Conservation (phyloP, 2,329 filamentous ascomycete species). For the Tolypocladium tundrense region DNA sequence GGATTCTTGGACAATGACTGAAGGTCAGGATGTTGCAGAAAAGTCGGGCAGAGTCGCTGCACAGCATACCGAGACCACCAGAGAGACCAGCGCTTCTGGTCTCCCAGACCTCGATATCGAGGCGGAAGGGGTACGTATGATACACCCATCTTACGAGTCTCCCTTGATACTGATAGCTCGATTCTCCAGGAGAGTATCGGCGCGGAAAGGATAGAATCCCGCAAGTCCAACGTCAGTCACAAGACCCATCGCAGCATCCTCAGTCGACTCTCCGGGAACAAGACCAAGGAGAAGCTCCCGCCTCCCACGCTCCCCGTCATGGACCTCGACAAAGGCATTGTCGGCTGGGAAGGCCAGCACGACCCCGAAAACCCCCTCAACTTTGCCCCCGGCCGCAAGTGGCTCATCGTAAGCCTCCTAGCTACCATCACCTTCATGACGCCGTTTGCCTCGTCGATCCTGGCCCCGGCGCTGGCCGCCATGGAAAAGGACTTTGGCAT, state of each 20-base stretch:
- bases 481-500: constrained; percentile 34
- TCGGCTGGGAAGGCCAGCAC: constrained; percentile 50
- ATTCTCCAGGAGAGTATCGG: constrained; percentile 5
- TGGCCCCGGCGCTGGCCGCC: constrained; percentile 35
- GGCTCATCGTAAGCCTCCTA: constrained; percentile 44
- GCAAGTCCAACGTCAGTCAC: constrained; percentile 8
- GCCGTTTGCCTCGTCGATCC: constrained; percentile 53
- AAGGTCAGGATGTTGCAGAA: not conserved
- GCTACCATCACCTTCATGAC: constrained; percentile 55
- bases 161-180: not conserved
- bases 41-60: not conserved
- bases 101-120: not conserved
- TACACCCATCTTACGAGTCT: too few relatives aligned
- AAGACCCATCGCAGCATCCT: constrained; percentile 13
- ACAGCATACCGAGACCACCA: not conserved
- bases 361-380: constrained; percentile 51
- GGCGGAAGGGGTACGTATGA: not conserved
- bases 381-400: constrained; percentile 44
- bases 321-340: constrained; percentile 41
- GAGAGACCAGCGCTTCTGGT: not conserved
- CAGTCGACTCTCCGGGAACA: constrained; percentile 6
- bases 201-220: constrained; percentile 9
- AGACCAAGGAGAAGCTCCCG: constrained; percentile 20
- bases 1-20: not conserved
- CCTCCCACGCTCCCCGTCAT: constrained; percentile 31